Base-by-base conservation (phyloP, 2,329 filamentous ascomycete species). In the Trichoderma koningiopsis region DNA sequence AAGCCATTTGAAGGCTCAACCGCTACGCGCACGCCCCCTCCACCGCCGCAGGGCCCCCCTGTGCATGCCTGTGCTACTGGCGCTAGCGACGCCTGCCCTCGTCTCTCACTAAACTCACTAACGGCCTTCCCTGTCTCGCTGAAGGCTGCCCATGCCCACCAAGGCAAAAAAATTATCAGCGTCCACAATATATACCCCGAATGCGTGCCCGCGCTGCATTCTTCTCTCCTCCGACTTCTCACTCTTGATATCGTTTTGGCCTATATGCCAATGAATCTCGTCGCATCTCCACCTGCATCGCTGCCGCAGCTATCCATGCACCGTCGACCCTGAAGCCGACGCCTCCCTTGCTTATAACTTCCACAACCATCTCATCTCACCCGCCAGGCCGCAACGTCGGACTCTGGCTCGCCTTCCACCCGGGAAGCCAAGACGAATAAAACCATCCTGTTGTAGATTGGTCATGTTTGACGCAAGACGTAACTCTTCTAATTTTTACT, bases 391-490 rank as follows among this genome's bases (percentile, higher is more conserved):
- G 74, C 77, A 73, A 37, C 24, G 71, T 63, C 66, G 73, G 72
- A 76, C 75, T 76, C 61, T 77, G 78, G 75, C 70, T 71, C 72
- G 72, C 73, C 75, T 75, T 75, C 76, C 70, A 70, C 68, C 43
- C 29, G 33, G 43, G 27, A n/a, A 47, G 29, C 29, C 16, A 58
- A 52, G 35, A 66, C 35, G 61, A 59, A 40, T 66, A 70, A 68
- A 68, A 73, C 61, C 37, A 72, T 67, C 56, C 64, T 64, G 63
- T 68, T 68, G 68, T 70, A 69, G 70, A 70, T 70, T 78, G 77
- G 80, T 80, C 79, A 88, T 88, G 86, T 88, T 85, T 79, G 83
- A 83, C 80, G 81, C 81, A 83, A 82, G 81, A 84, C 84, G 81
- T 84, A 81, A 81, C 76, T 81, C 80, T 79, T 83, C 81, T 79